A percentile compares a stretch with the other conserved stretches of the same genome.
phyloP scores from a whole-genome alignment of 805 yeast genomes.

The Blastobotrys parvus region DNA sequence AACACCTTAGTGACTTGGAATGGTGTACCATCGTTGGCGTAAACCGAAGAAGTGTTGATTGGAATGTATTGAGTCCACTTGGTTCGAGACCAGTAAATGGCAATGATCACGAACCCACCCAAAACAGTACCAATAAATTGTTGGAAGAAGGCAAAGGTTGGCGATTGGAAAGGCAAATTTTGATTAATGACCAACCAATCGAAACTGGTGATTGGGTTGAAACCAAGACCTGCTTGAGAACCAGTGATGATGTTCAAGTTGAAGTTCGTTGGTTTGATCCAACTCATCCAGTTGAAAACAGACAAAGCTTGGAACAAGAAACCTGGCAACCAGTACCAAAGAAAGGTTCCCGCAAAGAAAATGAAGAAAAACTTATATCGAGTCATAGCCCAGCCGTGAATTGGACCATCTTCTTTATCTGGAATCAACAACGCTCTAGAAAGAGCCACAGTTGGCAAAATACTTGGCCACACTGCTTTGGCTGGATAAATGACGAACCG shows the following conservation, averaged over 20 bases:
- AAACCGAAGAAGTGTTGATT: slow-evolving; percentile 45
- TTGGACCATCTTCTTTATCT: slow-evolving; percentile 14
- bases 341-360: slow-evolving; percentile 33
- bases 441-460: slow-evolving; percentile 49
- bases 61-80: slow-evolving; percentile 58
- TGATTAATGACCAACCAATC: slow-evolving; percentile 37
- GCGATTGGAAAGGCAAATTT: slow-evolving; percentile 38
- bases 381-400: slow-evolving; percentile 44
- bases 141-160: slow-evolving; percentile 44
- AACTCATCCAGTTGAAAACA: slow-evolving; percentile 48
- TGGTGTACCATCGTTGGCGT: slow-evolving; percentile 42
- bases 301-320: slow-evolving; percentile 50
- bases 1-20: slow-evolving; percentile 43
- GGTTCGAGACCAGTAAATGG: slow-evolving; percentile 43
- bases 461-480: slow-evolving; percentile 55
- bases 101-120: slow-evolving; percentile 38
- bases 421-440: slow-evolving; percentile 39
- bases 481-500: slow-evolving; percentile 53
- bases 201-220: slow-evolving; percentile 35
- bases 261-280: slow-evolving; percentile 47
- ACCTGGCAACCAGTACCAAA: slow-evolving; percentile 54
- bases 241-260: slow-evolving; percentile 45
- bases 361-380: slow-evolving; percentile 36
- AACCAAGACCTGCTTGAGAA: slow-evolving; percentile 27
- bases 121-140: slow-evolving; percentile 36